Percentiles rank a stretch among this genome's conserved stretches.
These are phyloP conservation scores for Quercus aquifolioides DNA, from an alignment of 306 rosid species.

Conservation along the genomic window DNA sequence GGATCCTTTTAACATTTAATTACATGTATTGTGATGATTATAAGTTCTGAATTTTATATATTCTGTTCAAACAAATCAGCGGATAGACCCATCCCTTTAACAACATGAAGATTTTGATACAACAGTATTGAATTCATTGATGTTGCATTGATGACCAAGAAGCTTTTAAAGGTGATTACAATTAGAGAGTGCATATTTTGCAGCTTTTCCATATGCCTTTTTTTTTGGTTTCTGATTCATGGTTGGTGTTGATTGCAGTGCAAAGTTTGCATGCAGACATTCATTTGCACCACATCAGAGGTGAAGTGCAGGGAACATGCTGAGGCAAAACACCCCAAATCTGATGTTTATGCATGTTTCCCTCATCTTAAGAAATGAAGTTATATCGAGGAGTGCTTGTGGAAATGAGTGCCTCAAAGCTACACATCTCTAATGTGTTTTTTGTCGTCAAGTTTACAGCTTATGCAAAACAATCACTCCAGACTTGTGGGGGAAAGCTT, in stretches of 20 bases:
- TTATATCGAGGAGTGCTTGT: background rate
- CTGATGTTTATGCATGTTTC: constrained; percentile 46
- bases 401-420: constrained; percentile 3
- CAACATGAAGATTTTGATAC: constrained; percentile 1
- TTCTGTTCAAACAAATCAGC: background rate
- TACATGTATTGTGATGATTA: background rate
- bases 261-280: constrained; percentile 70
- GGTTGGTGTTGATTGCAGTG: constrained; percentile 39
- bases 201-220: too few species aligned
- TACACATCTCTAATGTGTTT: background rate
- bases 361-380: constrained; percentile 51
- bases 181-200: background rate
- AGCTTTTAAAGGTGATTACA: background rate
- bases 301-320: constrained; percentile 71
- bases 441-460: background rate
- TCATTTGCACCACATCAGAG: constrained; percentile 59
- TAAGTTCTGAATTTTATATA: background rate
- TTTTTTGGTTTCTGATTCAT: background rate
- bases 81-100: background rate
- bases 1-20: background rate
- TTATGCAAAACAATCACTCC: background rate
- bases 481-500: background rate
- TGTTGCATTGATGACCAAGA: background rate
- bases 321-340: constrained; percentile 64
- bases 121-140: background rate